phyloP scores from a whole-genome alignment of 306 rosid genomes.

The Pyrus communis region DNA sequence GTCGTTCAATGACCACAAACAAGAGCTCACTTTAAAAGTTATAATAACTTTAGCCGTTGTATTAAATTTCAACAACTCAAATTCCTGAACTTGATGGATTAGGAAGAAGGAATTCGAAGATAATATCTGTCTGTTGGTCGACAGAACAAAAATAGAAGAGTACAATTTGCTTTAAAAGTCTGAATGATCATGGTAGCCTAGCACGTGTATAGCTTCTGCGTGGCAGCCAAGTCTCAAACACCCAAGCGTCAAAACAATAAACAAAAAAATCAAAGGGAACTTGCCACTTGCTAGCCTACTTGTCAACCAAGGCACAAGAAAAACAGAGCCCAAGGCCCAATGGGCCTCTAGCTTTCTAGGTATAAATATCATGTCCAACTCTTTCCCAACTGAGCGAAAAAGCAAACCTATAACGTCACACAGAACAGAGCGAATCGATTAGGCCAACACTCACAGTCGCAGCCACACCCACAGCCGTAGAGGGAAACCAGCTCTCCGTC shows the following conservation, averaged over 20 bases:
- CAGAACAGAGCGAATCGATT: not conserved
- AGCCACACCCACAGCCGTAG: not conserved
- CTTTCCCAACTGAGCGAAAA: not conserved
- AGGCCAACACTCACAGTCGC: not conserved
- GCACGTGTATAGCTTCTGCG: too few relatives aligned
- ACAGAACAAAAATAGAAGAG: too few relatives aligned
- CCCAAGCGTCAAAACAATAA: not conserved
- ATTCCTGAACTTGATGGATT: fast-evolving
- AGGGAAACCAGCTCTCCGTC: not conserved
- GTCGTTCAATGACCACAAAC: fast-evolving
- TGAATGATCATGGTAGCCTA: too few relatives aligned
- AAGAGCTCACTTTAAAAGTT: fast-evolving
- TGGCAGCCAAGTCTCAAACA: too few relatives aligned
- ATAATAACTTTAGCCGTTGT: too few relatives aligned
- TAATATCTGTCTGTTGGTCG: fast-evolving
- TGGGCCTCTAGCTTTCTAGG: not conserved
- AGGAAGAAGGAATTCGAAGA: too few relatives aligned
- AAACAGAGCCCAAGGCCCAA: not conserved
- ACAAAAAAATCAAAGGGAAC: too few relatives aligned
- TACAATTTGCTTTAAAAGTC: too few relatives aligned
- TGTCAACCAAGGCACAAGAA: not conserved
- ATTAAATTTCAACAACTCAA: too few relatives aligned
- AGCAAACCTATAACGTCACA: not conserved
- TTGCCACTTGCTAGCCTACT: too few relatives aligned
- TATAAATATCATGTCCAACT: not conserved